Conservation (phyloP, 1,284 basidiomycete genomes). For the Cryptococcus floricola region DNA sequence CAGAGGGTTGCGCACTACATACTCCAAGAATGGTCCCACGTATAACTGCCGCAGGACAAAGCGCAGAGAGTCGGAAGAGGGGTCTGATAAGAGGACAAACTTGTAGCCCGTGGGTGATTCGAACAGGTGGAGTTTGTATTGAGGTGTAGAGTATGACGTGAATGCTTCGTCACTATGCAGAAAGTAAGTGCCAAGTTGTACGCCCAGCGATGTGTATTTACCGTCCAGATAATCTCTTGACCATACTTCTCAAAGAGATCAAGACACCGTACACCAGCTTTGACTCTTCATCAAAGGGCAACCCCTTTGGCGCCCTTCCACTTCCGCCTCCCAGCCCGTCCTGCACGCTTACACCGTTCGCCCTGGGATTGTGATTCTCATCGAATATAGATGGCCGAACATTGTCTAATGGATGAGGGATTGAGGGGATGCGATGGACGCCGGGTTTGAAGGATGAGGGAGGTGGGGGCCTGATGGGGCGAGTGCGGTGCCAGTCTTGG, state of each 20-base stretch:
- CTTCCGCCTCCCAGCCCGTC: background rate
- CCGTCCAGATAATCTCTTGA: constrained; percentile 87
- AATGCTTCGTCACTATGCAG: constrained; percentile 76
- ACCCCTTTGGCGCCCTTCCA: constrained; percentile 32
- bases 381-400: constrained; percentile 34
- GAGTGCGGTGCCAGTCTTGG: constrained; percentile 85
- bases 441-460: constrained; percentile 69
- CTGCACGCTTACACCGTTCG: background rate
- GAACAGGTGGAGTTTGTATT: constrained; percentile 90
- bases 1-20: constrained; percentile 87
- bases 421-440: constrained; percentile 56
- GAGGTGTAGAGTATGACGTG: constrained; percentile 81
- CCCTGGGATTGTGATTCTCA: constrained; percentile 1
- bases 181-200: background rate
- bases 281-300: constrained; percentile 94
- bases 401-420: constrained; percentile 11
- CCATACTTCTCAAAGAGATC: constrained; percentile 86
- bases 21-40: constrained; percentile 88
- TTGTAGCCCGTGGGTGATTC: constrained; percentile 92
- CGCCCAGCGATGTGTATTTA: constrained; percentile 44
- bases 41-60: constrained; percentile 84
- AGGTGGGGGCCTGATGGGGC: constrained; percentile 64
- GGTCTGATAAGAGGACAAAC: constrained; percentile 90
- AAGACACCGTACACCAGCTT: constrained; percentile 97
- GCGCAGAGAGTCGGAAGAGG: constrained; percentile 72